Evolutionary conservation across 257 asterid genomes (phyloP).

Genomic region (Ocimum tenuiflorum): DNA sequence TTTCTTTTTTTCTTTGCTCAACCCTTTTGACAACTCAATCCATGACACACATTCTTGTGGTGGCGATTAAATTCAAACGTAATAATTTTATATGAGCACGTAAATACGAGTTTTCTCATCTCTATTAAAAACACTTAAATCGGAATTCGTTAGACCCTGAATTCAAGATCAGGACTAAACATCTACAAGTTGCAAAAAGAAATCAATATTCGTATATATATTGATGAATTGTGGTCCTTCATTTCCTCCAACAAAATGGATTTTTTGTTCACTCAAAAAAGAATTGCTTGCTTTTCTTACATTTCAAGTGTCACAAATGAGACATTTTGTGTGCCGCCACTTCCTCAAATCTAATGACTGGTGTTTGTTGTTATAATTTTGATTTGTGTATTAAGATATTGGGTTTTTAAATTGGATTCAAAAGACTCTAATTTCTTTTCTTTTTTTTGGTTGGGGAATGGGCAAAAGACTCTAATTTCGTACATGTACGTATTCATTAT

Average conservation of each 20-base stretch:
- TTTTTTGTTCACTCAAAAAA: constrained; percentile 20
- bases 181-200: constrained; percentile 25
- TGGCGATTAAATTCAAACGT: constrained; percentile 20
- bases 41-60: constrained; percentile 28
- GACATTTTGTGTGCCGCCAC: constrained; percentile 19
- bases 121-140: constrained; percentile 21
- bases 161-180: constrained; percentile 41
- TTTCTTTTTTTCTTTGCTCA: neutral
- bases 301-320: constrained; percentile 23
- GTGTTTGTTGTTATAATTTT: neutral
- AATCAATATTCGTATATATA: constrained; percentile 8
- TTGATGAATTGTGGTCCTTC: constrained; percentile 51
- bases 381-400: no score
- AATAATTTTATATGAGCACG: constrained; percentile 27
- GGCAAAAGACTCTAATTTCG: no score
- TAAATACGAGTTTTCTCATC: constrained; percentile 16
- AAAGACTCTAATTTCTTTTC: no score
- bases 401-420: no score
- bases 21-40: constrained; percentile 8
- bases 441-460: no score
- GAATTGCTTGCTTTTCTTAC: constrained; percentile 16
- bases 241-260: constrained; percentile 14
- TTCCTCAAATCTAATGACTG: constrained; percentile 13
- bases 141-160: constrained; percentile 22
- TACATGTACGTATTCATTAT: no score